Evolutionary conservation across 2,329 filamentous ascomycete genomes (phyloP), one percentile per base, ranked within the genome.

Genomic region (Talaromyces sp.): DNA sequence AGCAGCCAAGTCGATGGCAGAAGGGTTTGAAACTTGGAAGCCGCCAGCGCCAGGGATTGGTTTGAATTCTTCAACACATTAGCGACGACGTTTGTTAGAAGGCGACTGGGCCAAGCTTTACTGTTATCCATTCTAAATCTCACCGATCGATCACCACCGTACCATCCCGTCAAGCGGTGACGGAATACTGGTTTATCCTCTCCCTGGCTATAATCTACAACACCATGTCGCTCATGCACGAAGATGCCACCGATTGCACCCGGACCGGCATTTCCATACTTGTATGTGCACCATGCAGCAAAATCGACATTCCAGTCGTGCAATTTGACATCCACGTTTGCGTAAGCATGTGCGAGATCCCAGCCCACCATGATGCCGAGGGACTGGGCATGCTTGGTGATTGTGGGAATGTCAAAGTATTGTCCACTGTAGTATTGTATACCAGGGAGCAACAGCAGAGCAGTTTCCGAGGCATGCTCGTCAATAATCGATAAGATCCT

Each of bases 371-470:
- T 77, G 58, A 96, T 86, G 61, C 88, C 89, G 63, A 85, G 85
- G 1, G 81, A 81, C 68, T 89, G 89, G 0, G 92, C 92, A 75
- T 93, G 85, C 5, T 83, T 83, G 0, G 93, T 96, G 74, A 96
- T 96, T 47, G 80, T 83, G 35, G 85, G 79, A 3, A 97, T 93
- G 76, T 96, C 91, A 70, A 96, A 90, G 45, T 90, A 84, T 75
- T 97, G 93, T 66, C 93, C 93, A 2, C 90, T 94, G 80, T 95
- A 96, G 82, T 93, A 97, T 76, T 97, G 93, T 47, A 97, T 90
- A 22, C 92, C 93, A 0, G 92, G 92, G 0, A 97, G 85, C 5
- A 96, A 85, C 3, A 97, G 79, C 4, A 97, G 78, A 2, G 92
- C 91, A 0, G 91, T 88, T 3, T 87, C 85, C 1, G 86, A 81